Percentiles rank a stretch among this genome's conserved stretches.
These are phyloP conservation scores for Panicum miliaceum DNA, from an alignment of 176 grass and related monocot species.

Conservation along the genomic window DNA sequence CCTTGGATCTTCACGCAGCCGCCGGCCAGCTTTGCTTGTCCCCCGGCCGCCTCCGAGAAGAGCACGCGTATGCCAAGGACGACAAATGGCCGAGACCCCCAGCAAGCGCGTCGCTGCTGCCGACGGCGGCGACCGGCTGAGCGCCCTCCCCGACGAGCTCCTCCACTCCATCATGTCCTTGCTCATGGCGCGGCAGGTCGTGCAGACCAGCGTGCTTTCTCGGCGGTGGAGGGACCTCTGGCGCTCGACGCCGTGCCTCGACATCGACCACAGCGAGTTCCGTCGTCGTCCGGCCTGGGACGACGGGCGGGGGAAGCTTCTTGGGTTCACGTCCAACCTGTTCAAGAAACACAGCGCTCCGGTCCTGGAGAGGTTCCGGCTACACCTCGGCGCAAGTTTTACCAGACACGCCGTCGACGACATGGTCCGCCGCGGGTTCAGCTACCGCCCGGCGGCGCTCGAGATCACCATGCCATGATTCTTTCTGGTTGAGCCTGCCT, in stretches of 20 bases:
- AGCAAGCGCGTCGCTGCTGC: not conserved
- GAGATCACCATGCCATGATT: not conserved
- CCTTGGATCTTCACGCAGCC: not conserved
- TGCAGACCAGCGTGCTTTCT: not conserved
- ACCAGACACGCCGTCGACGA: not conserved
- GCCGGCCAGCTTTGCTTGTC: no score
- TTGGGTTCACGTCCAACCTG: not conserved
- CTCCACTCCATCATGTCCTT: slow-evolving; percentile 8
- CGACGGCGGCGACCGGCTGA: not conserved
- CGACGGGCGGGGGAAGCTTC: not conserved
- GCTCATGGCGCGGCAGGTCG: not conserved
- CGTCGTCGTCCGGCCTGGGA: no score
- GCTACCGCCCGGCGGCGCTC: not conserved
- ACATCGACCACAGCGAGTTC: slow-evolving; percentile 9
- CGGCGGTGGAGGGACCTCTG: slow-evolving; percentile 16
- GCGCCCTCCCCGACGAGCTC: not conserved
- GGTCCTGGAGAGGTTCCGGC: not conserved
- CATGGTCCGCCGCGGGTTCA: not conserved
- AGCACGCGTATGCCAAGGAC: no score
- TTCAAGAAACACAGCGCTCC: not conserved
- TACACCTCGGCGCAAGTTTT: not conserved
- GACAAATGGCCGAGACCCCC: not conserved
- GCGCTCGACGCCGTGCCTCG: not conserved
- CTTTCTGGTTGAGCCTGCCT: not conserved
- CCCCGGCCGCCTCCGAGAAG: no score